Evolutionary conservation across 2,329 filamentous ascomycete species (phyloP).

Genomic region (Botrytis elliptica): DNA sequence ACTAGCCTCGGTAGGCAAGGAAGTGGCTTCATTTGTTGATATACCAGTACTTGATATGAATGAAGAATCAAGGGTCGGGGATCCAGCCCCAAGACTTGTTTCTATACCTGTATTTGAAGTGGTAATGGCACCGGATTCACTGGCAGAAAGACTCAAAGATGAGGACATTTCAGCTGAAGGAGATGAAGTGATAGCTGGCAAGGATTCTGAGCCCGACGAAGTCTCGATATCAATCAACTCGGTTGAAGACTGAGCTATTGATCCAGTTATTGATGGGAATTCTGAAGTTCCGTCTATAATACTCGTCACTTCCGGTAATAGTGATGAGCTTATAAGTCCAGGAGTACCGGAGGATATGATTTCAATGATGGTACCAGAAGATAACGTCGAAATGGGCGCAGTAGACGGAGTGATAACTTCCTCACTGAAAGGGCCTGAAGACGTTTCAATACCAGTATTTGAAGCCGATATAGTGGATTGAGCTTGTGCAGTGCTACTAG

Average conservation of each 20-base stretch:
- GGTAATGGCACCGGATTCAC: background rate
- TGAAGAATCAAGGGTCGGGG: background rate
- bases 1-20: background rate
- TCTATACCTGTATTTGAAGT: background rate
- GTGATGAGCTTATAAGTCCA: background rate
- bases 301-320: background rate
- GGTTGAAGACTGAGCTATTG: background rate
- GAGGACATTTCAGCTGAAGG: background rate
- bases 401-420: background rate
- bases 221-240: background rate
- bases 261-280: background rate
- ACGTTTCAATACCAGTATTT: too few species aligned
- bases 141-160: background rate
- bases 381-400: background rate
- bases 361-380: background rate
- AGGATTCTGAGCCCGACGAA: background rate
- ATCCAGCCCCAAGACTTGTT: background rate
- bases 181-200: background rate
- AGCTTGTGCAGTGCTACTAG: background rate
- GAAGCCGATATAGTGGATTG: too few species aligned
- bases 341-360: background rate
- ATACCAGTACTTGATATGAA: background rate
- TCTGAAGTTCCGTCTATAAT: background rate
- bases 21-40: background rate
- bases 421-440: background rate